Conservation (phyloP, 2,329 filamentous ascomycete genomes). For the Aspergillus sp. region DNA sequence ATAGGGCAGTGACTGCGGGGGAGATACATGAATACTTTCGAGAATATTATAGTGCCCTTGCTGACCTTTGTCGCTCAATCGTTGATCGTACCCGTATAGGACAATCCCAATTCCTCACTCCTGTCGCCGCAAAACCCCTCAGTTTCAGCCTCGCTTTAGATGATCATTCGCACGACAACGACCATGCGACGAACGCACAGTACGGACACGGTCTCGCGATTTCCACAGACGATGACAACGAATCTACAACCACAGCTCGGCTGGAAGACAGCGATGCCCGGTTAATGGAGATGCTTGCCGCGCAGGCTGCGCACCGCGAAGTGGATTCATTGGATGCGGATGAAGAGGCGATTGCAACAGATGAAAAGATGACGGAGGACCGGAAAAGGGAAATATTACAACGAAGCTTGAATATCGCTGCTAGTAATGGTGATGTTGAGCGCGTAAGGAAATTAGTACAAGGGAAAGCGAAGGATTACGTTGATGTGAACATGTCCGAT, state of each 20-base stretch:
- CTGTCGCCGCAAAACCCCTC: constrained; percentile 78
- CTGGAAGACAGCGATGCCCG: constrained; percentile 79
- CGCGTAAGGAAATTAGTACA: constrained; percentile 74
- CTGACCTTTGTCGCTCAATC: constrained; percentile 3
- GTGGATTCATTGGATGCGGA: constrained; percentile 68
- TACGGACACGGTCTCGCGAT: constrained; percentile 29
- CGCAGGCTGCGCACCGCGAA: constrained; percentile 82
- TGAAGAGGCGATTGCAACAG: constrained; percentile 74
- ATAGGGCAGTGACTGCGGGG: neutral
- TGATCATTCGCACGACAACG: constrained; percentile 71
- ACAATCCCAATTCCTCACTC: constrained; percentile 91
- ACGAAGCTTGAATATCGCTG: constrained; percentile 87
- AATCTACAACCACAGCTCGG: constrained; percentile 49
- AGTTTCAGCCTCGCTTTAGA: constrained; percentile 84
- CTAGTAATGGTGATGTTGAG: constrained; percentile 89
- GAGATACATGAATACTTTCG: neutral
- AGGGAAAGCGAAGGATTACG: constrained; percentile 70
- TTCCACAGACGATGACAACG: constrained; percentile 24
- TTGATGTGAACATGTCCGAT: constrained; percentile 85
- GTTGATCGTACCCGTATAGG: constrained; percentile 52
- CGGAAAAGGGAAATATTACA: constrained; percentile 83
- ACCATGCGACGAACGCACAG: constrained; percentile 35
- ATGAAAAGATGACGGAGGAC: constrained; percentile 69
- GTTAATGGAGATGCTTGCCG: constrained; percentile 92
- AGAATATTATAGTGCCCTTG: neutral